These are phyloP conservation scores for Venturia pyrina DNA, from an alignment of 2,329 filamentous ascomycete species.

Conservation along the genomic window DNA sequence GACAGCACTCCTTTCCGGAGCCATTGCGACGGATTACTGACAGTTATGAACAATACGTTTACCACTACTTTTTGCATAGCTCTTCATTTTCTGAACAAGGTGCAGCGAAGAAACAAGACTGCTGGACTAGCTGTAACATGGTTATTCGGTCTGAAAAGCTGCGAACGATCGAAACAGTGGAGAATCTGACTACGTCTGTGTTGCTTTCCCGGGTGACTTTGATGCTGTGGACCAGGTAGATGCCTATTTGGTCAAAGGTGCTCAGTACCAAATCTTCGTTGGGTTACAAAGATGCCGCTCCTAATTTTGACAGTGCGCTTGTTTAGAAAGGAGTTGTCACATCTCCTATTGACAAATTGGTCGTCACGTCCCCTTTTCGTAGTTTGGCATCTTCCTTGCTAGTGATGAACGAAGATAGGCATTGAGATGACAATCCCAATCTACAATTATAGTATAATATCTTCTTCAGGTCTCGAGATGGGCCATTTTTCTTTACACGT, in stretches of 20 bases:
- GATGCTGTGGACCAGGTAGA: not conserved
- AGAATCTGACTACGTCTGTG: too few species aligned
- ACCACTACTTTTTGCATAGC: not conserved
- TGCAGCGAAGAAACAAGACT: not conserved
- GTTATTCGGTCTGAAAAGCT: not conserved
- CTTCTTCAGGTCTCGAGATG: not conserved
- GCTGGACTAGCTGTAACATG: not conserved
- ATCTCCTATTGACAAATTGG: not conserved
- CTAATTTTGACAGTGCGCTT: not conserved
- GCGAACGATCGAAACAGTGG: too few species aligned
- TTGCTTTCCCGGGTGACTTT: too few species aligned
- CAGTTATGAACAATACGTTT: not conserved
- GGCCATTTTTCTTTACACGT: not conserved
- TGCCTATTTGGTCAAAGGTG: not conserved
- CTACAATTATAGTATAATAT: not conserved
- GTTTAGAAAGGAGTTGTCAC: not conserved
- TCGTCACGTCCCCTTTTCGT: not conserved
- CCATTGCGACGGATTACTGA: not conserved
- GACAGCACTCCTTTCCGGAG: too few species aligned
- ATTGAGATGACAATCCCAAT: not conserved
- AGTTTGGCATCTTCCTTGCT: not conserved
- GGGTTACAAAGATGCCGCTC: too few species aligned
- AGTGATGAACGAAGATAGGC: not conserved
- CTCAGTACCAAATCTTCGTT: not conserved
- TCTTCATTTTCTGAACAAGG: not conserved